Evolutionary conservation across 2,329 filamentous ascomycete genomes (phyloP).

Genomic region (Colletotrichum agaves): DNA sequence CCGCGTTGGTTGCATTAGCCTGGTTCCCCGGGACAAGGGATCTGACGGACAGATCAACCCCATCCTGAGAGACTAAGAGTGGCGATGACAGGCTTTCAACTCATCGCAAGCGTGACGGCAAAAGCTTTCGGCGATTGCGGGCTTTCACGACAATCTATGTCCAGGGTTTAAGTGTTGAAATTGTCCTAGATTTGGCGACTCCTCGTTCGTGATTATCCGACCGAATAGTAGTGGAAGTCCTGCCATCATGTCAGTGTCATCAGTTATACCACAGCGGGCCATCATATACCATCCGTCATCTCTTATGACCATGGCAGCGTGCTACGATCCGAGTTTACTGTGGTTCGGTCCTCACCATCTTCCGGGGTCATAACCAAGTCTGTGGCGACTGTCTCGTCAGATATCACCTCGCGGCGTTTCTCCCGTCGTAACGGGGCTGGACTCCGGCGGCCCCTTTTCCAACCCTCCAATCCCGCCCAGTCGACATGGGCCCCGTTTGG

Average conservation of each 20-base stretch:
- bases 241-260: too few species aligned
- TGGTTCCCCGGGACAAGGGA: constrained; percentile 6
- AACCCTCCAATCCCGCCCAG: background rate
- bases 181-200: too few species aligned
- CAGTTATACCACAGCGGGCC: too few species aligned
- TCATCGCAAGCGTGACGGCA: too few species aligned
- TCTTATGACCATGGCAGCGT: background rate
- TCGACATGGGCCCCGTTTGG: constrained; percentile 8
- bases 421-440: background rate
- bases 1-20: constrained; percentile 10
- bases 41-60: background rate
- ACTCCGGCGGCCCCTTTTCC: background rate
- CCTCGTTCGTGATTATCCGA: too few species aligned
- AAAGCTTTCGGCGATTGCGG: too few species aligned
- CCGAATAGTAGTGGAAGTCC: too few species aligned
- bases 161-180: too few species aligned
- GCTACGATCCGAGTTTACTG: background rate
- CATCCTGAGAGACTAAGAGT: too few species aligned
- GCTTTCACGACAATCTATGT: too few species aligned
- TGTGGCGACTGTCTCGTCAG: background rate
- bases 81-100: too few species aligned
- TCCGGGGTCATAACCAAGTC: background rate
- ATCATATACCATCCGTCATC: background rate
- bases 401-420: background rate
- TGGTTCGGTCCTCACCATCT: background rate